These are phyloP conservation scores for Choiromyces venosus DNA, from an alignment of 495 filamentous ascomycete genomes.

Conservation along the genomic window DNA sequence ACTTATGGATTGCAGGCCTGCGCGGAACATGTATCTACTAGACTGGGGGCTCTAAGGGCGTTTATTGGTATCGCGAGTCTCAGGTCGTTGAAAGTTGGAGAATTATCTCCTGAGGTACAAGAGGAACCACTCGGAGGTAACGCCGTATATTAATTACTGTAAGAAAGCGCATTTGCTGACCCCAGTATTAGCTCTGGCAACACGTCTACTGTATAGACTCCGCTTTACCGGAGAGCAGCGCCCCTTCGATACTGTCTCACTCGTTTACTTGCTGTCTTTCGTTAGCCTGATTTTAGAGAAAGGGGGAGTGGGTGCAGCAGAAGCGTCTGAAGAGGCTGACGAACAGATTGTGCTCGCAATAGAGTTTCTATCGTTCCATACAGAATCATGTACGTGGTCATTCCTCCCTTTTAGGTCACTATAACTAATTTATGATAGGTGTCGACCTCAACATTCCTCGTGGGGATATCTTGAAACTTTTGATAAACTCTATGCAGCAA, in stretches of 20 bases:
- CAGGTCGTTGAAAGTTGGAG: conserved; percentile 64
- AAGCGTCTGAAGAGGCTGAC: conserved; percentile 68
- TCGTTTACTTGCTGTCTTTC: conserved; percentile 81
- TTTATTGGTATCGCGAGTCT: conserved; percentile 87
- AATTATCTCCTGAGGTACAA: conserved; percentile 63
- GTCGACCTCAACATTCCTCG: conserved; percentile 69
- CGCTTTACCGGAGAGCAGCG: conserved; percentile 87
- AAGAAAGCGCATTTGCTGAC: conserved; percentile 12
- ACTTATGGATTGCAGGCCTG: conserved; percentile 27
- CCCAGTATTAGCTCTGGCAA: conserved; percentile 59
- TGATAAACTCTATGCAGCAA: conserved; percentile 76
- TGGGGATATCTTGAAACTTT: conserved; percentile 58
- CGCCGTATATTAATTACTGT: background rate
- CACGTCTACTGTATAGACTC: conserved; percentile 81
- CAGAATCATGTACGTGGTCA: conserved; percentile 55
- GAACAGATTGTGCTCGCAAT: conserved; percentile 80
- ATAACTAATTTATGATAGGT: conserved; percentile 44
- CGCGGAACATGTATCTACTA: conserved; percentile 54
- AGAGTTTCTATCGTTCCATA: conserved; percentile 87
- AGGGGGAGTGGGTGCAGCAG: conserved; percentile 65
- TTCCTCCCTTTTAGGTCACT: background rate
- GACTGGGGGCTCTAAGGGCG: conserved; percentile 67
- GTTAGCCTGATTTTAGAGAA: conserved; percentile 66
- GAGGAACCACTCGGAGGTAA: conserved; percentile 67
- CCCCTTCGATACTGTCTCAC: conserved; percentile 76